Evolutionary conservation across 2,329 filamentous ascomycete genomes (phyloP).

Genomic region (Salinomyces thailandicus): DNA sequence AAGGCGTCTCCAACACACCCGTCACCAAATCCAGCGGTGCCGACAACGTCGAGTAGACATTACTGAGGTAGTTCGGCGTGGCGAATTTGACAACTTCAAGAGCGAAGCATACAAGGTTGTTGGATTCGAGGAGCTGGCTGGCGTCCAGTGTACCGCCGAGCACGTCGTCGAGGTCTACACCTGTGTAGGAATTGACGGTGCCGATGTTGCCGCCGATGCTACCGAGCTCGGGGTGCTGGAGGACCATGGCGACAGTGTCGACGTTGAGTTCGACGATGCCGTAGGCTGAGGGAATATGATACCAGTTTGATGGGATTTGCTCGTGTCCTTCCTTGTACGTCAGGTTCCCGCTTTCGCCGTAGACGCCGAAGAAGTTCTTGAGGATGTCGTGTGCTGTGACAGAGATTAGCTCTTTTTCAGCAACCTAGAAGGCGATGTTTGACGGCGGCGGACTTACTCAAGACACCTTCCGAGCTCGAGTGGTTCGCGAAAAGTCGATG

Average conservation of each 20-base stretch:
- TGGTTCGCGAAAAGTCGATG: constrained; percentile 17
- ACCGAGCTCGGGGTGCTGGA: constrained; percentile 9
- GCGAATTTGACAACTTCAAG: constrained; percentile 24
- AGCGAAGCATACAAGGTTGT: constrained; percentile 30
- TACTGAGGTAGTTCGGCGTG: constrained; percentile 22
- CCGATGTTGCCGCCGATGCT: constrained; percentile 25
- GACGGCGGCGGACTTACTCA: constrained; percentile 26
- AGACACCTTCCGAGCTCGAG: constrained; percentile 19
- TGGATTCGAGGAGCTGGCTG: constrained; percentile 18
- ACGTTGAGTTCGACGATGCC: constrained; percentile 15
- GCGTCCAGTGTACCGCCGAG: constrained; percentile 20
- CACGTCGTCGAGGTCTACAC: constrained; percentile 15
- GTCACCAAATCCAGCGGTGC: constrained; percentile 1
- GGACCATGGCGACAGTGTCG: constrained; percentile 21
- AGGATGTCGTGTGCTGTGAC: constrained; percentile 15
- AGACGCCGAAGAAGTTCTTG: constrained; percentile 25
- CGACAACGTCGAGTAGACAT: constrained; percentile 13
- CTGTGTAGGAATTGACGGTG: constrained; percentile 15
- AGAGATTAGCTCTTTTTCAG: not conserved
- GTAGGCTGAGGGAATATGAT: constrained; percentile 8
- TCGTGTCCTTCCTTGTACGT: constrained; percentile 12
- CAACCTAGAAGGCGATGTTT: too few relatives aligned
- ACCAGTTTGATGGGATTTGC: constrained; percentile 21
- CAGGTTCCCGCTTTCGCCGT: constrained; percentile 18
- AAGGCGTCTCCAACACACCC: not conserved